A percentile compares a stretch with the other conserved stretches of the same genome.
Conservation (phyloP, 2,329 filamentous ascomycete species). For the Trichoderma simmonsii region DNA sequence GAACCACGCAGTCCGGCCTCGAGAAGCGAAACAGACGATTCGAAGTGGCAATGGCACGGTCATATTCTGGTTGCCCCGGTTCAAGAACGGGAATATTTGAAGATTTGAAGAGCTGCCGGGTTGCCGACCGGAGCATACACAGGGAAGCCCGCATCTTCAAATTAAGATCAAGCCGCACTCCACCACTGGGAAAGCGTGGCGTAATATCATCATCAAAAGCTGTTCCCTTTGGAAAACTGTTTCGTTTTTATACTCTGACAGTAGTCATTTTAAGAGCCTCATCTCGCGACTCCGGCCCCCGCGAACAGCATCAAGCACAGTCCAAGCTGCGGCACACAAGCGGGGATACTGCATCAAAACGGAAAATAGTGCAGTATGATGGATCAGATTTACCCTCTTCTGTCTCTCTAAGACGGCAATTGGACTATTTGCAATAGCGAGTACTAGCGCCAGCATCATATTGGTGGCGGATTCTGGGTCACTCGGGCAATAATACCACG, state of each 20-base stretch:
- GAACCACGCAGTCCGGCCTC: background rate
- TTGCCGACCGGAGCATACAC: background rate
- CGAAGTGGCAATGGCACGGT: background rate
- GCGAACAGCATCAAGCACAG: background rate
- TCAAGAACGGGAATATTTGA: background rate
- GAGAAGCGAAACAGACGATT: constrained; percentile 2
- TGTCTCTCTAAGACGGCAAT: background rate
- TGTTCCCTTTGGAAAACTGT: background rate
- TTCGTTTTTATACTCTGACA: background rate
- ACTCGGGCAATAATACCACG: background rate
- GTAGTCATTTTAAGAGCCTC: background rate
- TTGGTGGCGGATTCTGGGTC: background rate
- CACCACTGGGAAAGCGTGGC: too few species aligned
- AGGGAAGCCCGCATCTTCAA: background rate
- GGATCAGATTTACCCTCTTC: background rate
- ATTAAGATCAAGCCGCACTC: background rate
- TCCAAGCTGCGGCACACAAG: background rate
- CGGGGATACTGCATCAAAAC: background rate
- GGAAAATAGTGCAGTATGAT: background rate
- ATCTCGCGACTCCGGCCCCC: background rate
- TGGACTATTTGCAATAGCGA: background rate
- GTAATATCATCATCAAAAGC: background rate
- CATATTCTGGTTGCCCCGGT: background rate
- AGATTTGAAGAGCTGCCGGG: background rate
- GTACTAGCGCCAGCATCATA: background rate